Conservation (phyloP, 1,284 basidiomycete species). For the Irpex sp. region DNA sequence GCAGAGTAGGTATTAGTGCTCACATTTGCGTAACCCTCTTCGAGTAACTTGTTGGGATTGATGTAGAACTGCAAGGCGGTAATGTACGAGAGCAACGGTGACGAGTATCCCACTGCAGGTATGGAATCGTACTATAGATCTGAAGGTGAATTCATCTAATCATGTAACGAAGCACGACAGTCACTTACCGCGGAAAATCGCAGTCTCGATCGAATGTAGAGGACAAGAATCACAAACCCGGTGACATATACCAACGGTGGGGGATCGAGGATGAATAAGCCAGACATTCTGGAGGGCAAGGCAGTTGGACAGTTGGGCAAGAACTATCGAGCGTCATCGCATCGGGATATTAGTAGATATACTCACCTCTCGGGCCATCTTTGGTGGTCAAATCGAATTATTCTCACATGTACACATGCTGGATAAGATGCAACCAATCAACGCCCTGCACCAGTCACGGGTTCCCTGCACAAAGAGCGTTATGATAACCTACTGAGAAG, state of each 20-base stretch:
- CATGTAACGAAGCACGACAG: neutral
- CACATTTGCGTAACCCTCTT: slow-evolving; percentile 17
- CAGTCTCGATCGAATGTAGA: neutral
- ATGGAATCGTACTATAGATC: neutral
- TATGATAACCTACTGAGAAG: too few relatives aligned
- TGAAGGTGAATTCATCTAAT: neutral
- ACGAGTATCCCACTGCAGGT: neutral
- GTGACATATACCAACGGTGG: neutral
- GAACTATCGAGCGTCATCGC: neutral
- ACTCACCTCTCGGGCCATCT: neutral
- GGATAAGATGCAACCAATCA: too few relatives aligned
- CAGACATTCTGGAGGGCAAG: neutral
- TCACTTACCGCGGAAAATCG: neutral
- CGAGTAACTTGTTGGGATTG: slow-evolving; percentile 4
- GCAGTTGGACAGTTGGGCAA: neutral
- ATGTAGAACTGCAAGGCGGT: slow-evolving; percentile 10
- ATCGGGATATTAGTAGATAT: neutral
- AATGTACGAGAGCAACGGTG: slow-evolving; percentile 12
- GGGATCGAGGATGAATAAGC: neutral
- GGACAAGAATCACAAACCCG: neutral
- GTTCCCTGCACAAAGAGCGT: too few relatives aligned
- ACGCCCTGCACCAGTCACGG: too few relatives aligned
- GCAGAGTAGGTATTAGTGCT: neutral
- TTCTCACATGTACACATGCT: too few relatives aligned
- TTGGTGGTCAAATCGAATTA: too few relatives aligned